These are phyloP conservation scores for Talaromyces sp. DNA, from an alignment of 2,329 filamentous ascomycete species.

Conservation along the genomic window DNA sequence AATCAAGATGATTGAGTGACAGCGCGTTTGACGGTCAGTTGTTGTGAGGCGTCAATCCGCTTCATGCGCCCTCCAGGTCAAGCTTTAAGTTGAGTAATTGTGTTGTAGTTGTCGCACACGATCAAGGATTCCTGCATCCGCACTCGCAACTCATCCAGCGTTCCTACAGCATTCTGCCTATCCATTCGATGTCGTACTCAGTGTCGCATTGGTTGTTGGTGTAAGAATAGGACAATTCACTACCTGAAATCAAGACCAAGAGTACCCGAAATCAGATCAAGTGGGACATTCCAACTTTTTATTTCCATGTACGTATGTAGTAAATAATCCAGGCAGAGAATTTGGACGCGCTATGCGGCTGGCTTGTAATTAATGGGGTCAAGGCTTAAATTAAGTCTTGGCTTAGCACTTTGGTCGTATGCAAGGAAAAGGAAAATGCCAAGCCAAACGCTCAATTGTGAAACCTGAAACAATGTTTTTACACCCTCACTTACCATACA, in stretches of 20 bases:
- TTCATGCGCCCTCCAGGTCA: neutral
- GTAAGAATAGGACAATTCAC: neutral
- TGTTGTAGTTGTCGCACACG: neutral
- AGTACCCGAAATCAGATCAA: no score
- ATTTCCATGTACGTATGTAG: neutral
- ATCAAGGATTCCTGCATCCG: neutral
- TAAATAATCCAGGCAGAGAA: neutral
- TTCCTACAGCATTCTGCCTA: neutral
- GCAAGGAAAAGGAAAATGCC: neutral
- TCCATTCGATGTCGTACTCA: neutral
- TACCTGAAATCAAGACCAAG: neutral
- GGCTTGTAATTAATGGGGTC: neutral
- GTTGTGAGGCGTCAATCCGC: neutral
- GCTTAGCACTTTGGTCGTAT: neutral
- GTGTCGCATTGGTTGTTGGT: neutral
- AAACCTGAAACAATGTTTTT: neutral
- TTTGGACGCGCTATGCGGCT: neutral
- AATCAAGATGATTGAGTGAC: neutral
- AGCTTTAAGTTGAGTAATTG: neutral
- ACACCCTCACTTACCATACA: no score
- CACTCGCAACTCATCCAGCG: neutral
- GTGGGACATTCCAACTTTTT: slow-evolving; percentile 3
- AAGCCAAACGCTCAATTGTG: neutral
- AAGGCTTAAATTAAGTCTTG: neutral
- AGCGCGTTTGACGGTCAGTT: neutral